phyloP scores from a whole-genome alignment of 192 early-diverging fungal species.

The Coemansia sp. region DNA sequence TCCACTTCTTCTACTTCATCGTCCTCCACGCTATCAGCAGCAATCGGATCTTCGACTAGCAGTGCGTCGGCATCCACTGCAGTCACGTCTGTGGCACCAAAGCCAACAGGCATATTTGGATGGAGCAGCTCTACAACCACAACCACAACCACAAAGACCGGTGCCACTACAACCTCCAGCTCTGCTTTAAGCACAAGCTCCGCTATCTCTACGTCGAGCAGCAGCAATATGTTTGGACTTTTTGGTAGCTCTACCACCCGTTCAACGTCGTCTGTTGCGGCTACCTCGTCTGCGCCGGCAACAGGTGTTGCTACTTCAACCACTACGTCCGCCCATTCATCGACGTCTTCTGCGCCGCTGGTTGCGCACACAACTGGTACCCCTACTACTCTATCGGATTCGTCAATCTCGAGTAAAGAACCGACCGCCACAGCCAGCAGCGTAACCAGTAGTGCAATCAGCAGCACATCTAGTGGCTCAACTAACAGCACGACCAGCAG shows the following conservation, averaged over 20 bases:
- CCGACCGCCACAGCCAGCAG: not conserved
- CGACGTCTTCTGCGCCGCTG: not conserved
- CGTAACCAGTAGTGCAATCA: no score
- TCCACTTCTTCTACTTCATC: not conserved
- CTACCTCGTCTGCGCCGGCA: slow-evolving; percentile 2
- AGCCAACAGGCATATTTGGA: not conserved
- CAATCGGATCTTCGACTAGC: not conserved
- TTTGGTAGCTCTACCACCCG: not conserved
- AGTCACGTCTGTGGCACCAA: not conserved
- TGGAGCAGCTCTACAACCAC: not conserved
- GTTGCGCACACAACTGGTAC: not conserved
- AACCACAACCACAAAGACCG: not conserved
- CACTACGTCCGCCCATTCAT: not conserved
- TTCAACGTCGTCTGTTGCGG: not conserved
- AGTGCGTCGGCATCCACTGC: not conserved
- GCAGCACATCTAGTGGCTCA: not conserved
- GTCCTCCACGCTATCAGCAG: not conserved
- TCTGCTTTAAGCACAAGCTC: not conserved
- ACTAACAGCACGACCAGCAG: not conserved
- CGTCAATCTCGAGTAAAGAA: not conserved
- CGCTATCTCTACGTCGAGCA: not conserved
- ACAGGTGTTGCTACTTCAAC: not conserved
- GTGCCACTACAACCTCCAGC: not conserved
- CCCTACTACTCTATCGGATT: not conserved
- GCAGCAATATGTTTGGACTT: not conserved